Evolutionary conservation across 176 grass and related monocot species (phyloP).

Genomic region (Eleusine indica): DNA sequence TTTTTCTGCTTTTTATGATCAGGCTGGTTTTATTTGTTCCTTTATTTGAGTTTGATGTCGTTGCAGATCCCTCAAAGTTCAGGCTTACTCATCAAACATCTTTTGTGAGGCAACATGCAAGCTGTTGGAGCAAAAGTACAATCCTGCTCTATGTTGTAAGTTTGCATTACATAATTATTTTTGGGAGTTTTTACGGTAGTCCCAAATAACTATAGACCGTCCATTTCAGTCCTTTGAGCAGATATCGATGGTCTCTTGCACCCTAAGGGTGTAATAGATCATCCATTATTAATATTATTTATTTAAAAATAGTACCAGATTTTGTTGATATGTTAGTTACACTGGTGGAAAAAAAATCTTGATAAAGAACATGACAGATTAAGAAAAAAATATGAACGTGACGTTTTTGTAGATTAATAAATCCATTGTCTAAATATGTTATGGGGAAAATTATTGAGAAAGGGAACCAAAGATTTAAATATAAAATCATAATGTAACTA

Average conservation of each 20-base stretch:
- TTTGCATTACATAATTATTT: neutral
- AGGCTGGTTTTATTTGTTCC: slow-evolving; percentile 5
- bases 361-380: too few relatives aligned
- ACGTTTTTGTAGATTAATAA: too few relatives aligned
- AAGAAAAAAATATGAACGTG: too few relatives aligned
- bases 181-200: neutral
- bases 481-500: slow-evolving; percentile 7
- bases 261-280: too few relatives aligned
- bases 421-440: neutral
- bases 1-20: neutral
- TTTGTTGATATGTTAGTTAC: too few relatives aligned
- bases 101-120: slow-evolving; percentile 70
- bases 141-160: slow-evolving; percentile 77
- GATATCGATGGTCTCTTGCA: too few relatives aligned
- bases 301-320: too few relatives aligned
- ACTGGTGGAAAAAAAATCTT: too few relatives aligned
- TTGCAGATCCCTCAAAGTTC: slow-evolving; percentile 78
- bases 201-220: too few relatives aligned
- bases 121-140: slow-evolving; percentile 58
- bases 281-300: too few relatives aligned
- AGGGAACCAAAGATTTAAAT: neutral
- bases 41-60: slow-evolving; percentile 25
- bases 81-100: slow-evolving; percentile 70
- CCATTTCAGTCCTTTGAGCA: too few relatives aligned
- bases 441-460: neutral